Evolutionary conservation across 2,329 filamentous ascomycete species (phyloP).

Genomic region (Eurotiales sp.): DNA sequence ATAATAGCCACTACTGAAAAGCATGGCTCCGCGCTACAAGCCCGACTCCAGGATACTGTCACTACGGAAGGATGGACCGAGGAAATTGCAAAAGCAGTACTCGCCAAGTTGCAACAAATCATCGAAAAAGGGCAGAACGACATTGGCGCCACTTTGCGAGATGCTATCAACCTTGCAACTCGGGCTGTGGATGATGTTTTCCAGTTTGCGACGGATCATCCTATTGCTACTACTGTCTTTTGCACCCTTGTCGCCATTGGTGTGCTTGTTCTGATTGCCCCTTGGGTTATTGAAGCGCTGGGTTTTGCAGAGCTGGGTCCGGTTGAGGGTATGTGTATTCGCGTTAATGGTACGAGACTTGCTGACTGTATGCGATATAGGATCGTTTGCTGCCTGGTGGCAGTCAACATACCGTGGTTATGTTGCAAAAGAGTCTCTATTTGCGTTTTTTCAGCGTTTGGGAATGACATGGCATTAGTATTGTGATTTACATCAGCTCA

Average conservation of each 20-base stretch:
- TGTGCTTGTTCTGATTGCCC: constrained; percentile 21
- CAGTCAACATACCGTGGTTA: constrained; percentile 35
- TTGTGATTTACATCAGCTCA: too few relatives aligned
- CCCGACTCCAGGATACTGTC: constrained; percentile 15
- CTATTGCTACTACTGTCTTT: constrained; percentile 15
- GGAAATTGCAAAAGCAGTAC: constrained; percentile 15
- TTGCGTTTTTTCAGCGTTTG: constrained; percentile 42
- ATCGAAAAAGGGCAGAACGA: constrained; percentile 14
- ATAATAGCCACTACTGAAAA: neutral
- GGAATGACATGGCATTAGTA: constrained; percentile 34
- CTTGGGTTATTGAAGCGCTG: constrained; percentile 24
- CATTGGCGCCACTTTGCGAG: constrained; percentile 17
- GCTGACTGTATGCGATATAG: neutral
- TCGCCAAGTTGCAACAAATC: constrained; percentile 15
- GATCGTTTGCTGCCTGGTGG: constrained; percentile 35
- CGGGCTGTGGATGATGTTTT: constrained; percentile 12
- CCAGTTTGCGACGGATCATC: constrained; percentile 22
- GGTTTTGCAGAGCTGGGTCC: constrained; percentile 26
- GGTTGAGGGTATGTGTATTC: constrained; percentile 17
- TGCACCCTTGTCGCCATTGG: constrained; percentile 24
- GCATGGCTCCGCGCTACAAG: neutral
- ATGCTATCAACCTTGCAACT: constrained; percentile 17
- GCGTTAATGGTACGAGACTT: neutral
- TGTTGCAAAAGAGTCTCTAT: constrained; percentile 40
- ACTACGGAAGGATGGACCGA: constrained; percentile 16